These are phyloP conservation scores for Quambalaria eucalypti DNA, from an alignment of 1,284 basidiomycete species.

Conservation along the genomic window DNA sequence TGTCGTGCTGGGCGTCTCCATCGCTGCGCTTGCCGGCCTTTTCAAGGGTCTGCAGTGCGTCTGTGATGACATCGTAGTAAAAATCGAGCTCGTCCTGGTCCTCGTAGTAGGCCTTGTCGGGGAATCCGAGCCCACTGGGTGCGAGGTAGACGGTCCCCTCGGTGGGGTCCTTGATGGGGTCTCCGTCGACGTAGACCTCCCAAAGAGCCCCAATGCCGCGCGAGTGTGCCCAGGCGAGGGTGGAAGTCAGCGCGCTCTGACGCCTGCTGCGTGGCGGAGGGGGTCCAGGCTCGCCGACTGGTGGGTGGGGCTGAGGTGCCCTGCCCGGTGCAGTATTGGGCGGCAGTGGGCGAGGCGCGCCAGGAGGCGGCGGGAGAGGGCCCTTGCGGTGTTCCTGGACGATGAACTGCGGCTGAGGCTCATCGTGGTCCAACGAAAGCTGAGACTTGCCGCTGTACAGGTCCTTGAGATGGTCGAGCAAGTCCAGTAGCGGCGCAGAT, in stretches of 20 bases:
- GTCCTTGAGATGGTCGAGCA: constrained; percentile 48
- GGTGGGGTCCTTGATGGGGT: constrained; percentile 80
- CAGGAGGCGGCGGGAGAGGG: constrained; percentile 3
- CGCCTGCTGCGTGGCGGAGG: constrained; percentile 25
- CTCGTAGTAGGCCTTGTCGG: constrained; percentile 88
- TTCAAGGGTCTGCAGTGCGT: constrained; percentile 55
- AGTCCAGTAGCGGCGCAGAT: constrained; percentile 48
- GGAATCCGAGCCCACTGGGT: constrained; percentile 74
- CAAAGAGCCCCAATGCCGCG: constrained; percentile 61
- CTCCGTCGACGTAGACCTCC: constrained; percentile 71
- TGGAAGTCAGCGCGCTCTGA: constrained; percentile 61
- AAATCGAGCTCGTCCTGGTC: constrained; percentile 63
- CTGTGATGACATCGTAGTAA: constrained; percentile 64
- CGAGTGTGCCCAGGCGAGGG: constrained; percentile 73
- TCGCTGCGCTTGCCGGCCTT: constrained; percentile 35
- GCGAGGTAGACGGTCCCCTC: constrained; percentile 75
- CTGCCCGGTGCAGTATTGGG: constrained; percentile 29
- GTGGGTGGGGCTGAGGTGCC: constrained; percentile 26
- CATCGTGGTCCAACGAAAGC: constrained; percentile 16
- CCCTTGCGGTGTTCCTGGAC: constrained; percentile 52
- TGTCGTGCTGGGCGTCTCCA: constrained; percentile 53
- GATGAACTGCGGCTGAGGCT: constrained; percentile 58
- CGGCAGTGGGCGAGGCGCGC: constrained; percentile 16
- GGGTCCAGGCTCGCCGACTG: constrained; percentile 19
- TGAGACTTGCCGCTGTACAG: constrained; percentile 46